A percentile compares a stretch with the other conserved stretches of the same genome.
Evolutionary conservation across 768 basidiomycete genomes (phyloP).

Genomic region (Leccinum longicurvipes): DNA sequence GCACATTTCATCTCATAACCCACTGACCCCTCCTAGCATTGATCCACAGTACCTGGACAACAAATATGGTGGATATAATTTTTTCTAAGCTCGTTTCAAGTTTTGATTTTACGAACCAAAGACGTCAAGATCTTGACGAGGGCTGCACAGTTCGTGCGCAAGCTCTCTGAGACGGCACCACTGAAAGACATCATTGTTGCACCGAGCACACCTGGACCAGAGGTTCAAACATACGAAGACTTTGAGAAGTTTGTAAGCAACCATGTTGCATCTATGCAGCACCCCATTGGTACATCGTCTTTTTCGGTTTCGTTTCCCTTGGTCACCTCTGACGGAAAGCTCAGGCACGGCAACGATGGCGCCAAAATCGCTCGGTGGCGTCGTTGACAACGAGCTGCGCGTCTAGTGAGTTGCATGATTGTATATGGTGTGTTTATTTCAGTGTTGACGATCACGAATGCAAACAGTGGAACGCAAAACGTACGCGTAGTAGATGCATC

Average conservation of each 20-base stretch:
- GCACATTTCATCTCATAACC: slow-evolving; percentile 15
- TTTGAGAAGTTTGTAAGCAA: slow-evolving; percentile 12
- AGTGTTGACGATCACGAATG: neutral
- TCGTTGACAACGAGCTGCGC: slow-evolving; percentile 16
- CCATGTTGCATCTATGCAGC: neutral
- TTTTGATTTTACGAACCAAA: neutral
- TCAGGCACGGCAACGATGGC: slow-evolving; percentile 20
- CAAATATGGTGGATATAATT: slow-evolving; percentile 2
- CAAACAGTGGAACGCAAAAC: slow-evolving; percentile 13
- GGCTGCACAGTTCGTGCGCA: slow-evolving; percentile 9
- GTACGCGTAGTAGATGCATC: slow-evolving; percentile 19
- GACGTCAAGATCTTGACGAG: slow-evolving; percentile 18
- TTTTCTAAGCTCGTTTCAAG: neutral
- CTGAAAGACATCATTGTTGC: slow-evolving; percentile 15
- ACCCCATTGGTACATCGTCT: slow-evolving; percentile 13
- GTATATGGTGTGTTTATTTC: neutral
- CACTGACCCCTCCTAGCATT: slow-evolving; percentile 12
- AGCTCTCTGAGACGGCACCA: slow-evolving; percentile 14
- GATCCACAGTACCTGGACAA: slow-evolving; percentile 15
- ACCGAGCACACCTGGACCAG: slow-evolving; percentile 20
- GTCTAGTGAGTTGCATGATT: slow-evolving; percentile 6
- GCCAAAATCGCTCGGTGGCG: slow-evolving; percentile 14
- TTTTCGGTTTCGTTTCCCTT: neutral
- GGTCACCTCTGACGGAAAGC: neutral
- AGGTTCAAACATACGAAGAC: slow-evolving; percentile 15